Percentiles rank a stretch among this genome's conserved stretches.
phyloP scores from a whole-genome alignment of 2,329 filamentous ascomycete species.

The Fusarium euwallaceae region DNA sequence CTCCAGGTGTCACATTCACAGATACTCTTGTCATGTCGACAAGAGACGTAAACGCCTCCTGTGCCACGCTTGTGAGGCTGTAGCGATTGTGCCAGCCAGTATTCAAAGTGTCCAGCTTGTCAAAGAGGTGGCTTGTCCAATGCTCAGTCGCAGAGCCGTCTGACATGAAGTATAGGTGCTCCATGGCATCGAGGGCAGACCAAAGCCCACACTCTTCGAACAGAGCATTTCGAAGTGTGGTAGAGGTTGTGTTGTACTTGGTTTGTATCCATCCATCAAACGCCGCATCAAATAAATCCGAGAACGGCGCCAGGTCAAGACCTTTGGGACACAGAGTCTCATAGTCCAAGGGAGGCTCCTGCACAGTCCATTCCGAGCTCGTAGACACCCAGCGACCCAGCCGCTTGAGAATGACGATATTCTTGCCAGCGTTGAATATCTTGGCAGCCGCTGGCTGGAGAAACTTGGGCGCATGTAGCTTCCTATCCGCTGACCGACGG shows the following conservation, averaged over 20 bases:
- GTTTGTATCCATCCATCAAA: slow-evolving; percentile 83
- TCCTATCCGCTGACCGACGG: slow-evolving; percentile 69
- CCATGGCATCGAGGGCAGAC: slow-evolving; percentile 74
- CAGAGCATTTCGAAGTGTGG: slow-evolving; percentile 74
- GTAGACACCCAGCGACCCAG: slow-evolving; percentile 67
- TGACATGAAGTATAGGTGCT: slow-evolving; percentile 80
- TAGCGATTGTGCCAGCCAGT: slow-evolving; percentile 84
- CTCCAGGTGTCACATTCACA: slow-evolving; percentile 63
- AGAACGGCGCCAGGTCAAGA: slow-evolving; percentile 73
- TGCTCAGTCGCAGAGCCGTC: slow-evolving; percentile 77
- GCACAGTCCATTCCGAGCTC: slow-evolving; percentile 46
- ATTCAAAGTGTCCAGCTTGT: slow-evolving; percentile 74
- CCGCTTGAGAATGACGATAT: slow-evolving; percentile 83
- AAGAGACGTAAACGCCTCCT: slow-evolving; percentile 74
- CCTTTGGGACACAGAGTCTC: slow-evolving; percentile 65
- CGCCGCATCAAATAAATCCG: slow-evolving; percentile 78
- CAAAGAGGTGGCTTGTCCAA: slow-evolving; percentile 79
- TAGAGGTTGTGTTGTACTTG: slow-evolving; percentile 78
- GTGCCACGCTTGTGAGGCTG: slow-evolving; percentile 81
- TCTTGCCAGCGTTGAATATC: slow-evolving; percentile 91
- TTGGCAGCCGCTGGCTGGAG: slow-evolving; percentile 76
- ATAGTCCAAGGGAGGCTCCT: slow-evolving; percentile 67
- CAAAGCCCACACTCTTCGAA: slow-evolving; percentile 78
- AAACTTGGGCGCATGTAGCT: slow-evolving; percentile 79
- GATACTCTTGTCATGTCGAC: slow-evolving; percentile 74